Evolutionary conservation across 2,329 filamentous ascomycete genomes (phyloP), one percentile per base, ranked within the genome.

Genomic region (Stachybotrys chartarum): DNA sequence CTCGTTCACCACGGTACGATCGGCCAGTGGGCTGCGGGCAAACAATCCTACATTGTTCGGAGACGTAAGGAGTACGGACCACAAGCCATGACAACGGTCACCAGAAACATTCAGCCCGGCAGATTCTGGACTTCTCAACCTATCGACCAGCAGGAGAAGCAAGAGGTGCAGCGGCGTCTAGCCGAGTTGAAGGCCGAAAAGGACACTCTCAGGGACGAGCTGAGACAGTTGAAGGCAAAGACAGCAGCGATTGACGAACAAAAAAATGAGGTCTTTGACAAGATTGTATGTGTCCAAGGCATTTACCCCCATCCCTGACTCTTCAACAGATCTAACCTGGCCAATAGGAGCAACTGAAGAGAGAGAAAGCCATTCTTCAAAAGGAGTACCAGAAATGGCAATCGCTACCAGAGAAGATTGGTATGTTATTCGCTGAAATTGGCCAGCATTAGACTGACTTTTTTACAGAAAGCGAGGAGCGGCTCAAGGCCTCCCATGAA

Each of bases 21-120:
- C 53, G 77, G 72, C 47, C 80, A 76, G 24, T 97, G 88, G 81
- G 83, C 90, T n/a, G 80, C 87, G 30, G 85, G 85, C 4, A 79
- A 74, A 16, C 80, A 84, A 52, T 73, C 70, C 8, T 92, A 88
- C 68, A 78, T 77, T 18, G 80, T 94, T 53, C 79, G 78, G 6
- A 83, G 88, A 16, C 85, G 93, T 51, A 80, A 77, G 60, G 93
- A 97, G 68, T 97, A 97, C 69, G 91, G 90, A 2, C 81, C 84
- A 1, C 75, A 79, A 51, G 90, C 87, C 14, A 83, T 82, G 51
- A 90, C 90, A 1, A 91, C 88, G 1, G 77, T 79, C 24, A 85
- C 88, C 14, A 81, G 77, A 42, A 75, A 75, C 54, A 73, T 97
- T 14, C 75, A 70, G 16, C 72, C 70, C 2, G 90, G 90, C 5